Percentiles rank a stretch among this genome's conserved stretches.
Evolutionary conservation across 306 rosid species (phyloP).

Genomic region (Casuarina cunninghamiana): DNA sequence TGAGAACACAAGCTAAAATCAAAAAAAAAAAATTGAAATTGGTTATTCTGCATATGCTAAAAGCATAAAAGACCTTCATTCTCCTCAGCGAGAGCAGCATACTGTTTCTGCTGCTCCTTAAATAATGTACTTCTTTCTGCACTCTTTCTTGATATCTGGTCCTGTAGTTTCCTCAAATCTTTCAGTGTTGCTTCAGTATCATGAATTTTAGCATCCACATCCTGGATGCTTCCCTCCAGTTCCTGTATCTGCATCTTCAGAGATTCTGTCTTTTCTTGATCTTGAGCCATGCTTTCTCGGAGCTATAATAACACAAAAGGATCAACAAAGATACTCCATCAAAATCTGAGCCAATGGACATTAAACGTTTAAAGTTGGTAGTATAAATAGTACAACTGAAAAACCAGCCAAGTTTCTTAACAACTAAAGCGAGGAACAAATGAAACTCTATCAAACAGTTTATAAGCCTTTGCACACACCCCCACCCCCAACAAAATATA

Average conservation of each 20-base stretch:
- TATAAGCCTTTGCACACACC: background rate
- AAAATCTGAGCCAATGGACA: background rate
- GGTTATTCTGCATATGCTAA: constrained; percentile 18
- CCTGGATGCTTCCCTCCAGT: constrained; percentile 62
- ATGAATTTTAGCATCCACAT: constrained; percentile 58
- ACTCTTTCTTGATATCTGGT: constrained; percentile 60
- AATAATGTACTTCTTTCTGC: constrained; percentile 67
- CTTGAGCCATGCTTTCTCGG: constrained; percentile 83
- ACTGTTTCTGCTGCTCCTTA: constrained; percentile 63
- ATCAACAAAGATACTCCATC: constrained; percentile 5
- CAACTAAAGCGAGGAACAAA: constrained; percentile 3
- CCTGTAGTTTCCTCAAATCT: constrained; percentile 57
- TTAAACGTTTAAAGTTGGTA: background rate
- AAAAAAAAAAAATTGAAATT: background rate
- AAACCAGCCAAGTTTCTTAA: background rate
- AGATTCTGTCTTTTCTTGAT: constrained; percentile 71
- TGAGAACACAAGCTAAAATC: constrained; percentile 13
- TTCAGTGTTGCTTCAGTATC: constrained; percentile 48
- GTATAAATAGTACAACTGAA: background rate
- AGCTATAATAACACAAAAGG: constrained; percentile 48
- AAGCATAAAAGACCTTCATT: constrained; percentile 60
- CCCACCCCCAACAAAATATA: background rate
- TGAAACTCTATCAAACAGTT: background rate
- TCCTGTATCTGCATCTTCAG: constrained; percentile 59
- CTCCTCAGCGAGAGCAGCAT: constrained; percentile 68